Evolutionary conservation across 2,329 filamentous ascomycete species (phyloP), one percentile per base, ranked within the genome.

Genomic region (Hymenotorrendiella dingleyae): DNA sequence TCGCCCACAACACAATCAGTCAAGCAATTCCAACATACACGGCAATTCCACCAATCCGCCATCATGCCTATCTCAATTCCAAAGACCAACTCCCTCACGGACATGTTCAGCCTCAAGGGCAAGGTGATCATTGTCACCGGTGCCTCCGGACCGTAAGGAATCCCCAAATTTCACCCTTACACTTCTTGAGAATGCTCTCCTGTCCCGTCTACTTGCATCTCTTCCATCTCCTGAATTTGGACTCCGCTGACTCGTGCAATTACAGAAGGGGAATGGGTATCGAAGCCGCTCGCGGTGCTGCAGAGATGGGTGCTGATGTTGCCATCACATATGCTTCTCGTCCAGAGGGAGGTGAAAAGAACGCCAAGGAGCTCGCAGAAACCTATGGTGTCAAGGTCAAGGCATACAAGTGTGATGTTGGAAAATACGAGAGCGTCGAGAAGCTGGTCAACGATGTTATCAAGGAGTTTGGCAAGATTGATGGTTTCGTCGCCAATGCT

Each of bases 381-480:
- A 71, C 70, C 54, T 82, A 79, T 65, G 78, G 78, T 51, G 67
- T 82, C 64, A 82, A 81, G 67, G 70, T 70, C 63, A 82, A 80
- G 67, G 76, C 79, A 47, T 84, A 83, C 75, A 80, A 83, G 68
- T 74, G 71, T 66, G 66, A 79, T 58, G 70, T 82, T 51, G 67
- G 71, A 60, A 67, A 69, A 64, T 80, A 73, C 67, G 70, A 67
- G 6, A 27, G 24, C 5, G 75, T 77, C 45, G 64, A 76, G 60
- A 64, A 43, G 26, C 42, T 81, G 43, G 76, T 82, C 55, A 63
- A 69, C 50, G 68, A 76, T 32, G 76, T 40, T 40, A 68, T 82
- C 60, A 67, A 70, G 53, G 85, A 90, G 59, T 90, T 89, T 34
- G 78, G 78, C 64, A 73, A 80, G 66, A 74, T 83, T 57, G 78